Evolutionary conservation across 805 yeast genomes (phyloP).

Genomic region (Saccharomycopsis amapae): DNA sequence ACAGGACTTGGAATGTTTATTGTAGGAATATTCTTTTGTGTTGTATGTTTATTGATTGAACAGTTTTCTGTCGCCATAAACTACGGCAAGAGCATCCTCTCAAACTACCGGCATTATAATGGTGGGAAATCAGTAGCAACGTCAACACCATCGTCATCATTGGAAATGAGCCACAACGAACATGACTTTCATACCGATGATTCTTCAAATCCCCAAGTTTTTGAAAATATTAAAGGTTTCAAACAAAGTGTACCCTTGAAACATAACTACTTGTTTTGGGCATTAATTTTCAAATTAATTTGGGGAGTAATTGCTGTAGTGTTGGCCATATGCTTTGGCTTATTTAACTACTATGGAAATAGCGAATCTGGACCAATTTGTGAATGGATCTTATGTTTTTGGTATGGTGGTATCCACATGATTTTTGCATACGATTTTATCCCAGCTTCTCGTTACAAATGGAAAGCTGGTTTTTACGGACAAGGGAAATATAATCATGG

Average conservation of each 20-base stretch:
- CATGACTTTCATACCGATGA: no score
- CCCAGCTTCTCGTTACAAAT: conserved; percentile 2
- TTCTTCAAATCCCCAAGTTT: no score
- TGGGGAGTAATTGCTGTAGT: conserved; percentile 66
- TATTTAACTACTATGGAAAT: conserved; percentile 27
- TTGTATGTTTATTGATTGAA: conserved; percentile 38
- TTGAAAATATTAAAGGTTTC: no score
- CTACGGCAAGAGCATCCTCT: conserved; percentile 39
- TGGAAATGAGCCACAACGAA: no score
- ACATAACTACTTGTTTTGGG: conserved; percentile 22
- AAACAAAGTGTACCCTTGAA: no score
- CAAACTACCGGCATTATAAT: no score
- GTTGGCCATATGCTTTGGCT: conserved; percentile 66
- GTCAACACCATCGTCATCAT: no score
- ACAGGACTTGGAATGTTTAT: conserved; percentile 40
- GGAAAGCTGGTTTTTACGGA: conserved; percentile 6
- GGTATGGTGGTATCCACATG: conserved; percentile 66
- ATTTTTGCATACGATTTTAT: conserved; percentile 52
- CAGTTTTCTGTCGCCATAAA: conserved; percentile 27
- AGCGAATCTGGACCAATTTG: conserved; percentile 48
- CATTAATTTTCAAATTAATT: conserved; percentile 41
- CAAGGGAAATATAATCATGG: conserved; percentile 1
- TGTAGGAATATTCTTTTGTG: conserved; percentile 51
- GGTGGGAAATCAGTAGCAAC: no score
- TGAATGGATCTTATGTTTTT: conserved; percentile 86